A percentile compares a stretch with the other conserved stretches of the same genome.
phyloP scores from a whole-genome alignment of 2,329 filamentous ascomycete genomes.

The Colletotrichum gigasporum region DNA sequence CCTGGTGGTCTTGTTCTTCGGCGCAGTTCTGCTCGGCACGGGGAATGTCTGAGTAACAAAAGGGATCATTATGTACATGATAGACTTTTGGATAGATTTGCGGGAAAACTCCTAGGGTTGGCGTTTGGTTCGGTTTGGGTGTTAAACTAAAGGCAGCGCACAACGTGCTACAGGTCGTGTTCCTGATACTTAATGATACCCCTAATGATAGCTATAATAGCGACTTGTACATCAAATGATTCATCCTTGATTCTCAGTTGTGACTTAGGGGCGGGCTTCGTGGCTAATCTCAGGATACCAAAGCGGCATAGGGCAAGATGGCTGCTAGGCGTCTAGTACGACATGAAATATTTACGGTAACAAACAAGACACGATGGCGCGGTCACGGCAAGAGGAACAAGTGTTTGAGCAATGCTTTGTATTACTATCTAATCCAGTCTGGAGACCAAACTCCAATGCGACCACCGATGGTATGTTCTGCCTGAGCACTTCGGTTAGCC shows the following conservation, averaged over 20 bases:
- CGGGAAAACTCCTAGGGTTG: background rate
- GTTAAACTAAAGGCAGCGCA: background rate
- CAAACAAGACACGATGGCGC: too few species aligned
- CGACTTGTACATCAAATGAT: too few species aligned
- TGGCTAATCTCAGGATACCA: too few species aligned
- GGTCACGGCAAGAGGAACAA: too few species aligned
- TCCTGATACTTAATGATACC: constrained; percentile 10
- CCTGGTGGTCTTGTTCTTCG: constrained; percentile 37
- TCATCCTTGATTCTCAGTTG: background rate
- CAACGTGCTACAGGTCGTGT: background rate
- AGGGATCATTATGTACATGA: background rate
- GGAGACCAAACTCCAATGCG: too few species aligned
- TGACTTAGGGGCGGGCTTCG: too few species aligned
- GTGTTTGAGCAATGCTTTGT: background rate
- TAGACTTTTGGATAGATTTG: background rate
- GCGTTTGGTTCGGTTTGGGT: constrained; percentile 2
- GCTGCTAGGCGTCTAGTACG: too few species aligned
- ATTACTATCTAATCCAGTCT: background rate
- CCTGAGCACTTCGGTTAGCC: constrained; percentile 26
- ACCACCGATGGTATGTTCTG: too few species aligned
- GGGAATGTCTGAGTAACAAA: background rate
- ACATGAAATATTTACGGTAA: too few species aligned
- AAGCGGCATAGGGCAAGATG: too few species aligned
- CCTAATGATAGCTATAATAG: constrained; percentile 13
- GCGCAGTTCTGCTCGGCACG: constrained; percentile 4